Evolutionary conservation across 2,329 filamentous ascomycete species (phyloP).

Genomic region (Xylariomycetidae sp.): DNA sequence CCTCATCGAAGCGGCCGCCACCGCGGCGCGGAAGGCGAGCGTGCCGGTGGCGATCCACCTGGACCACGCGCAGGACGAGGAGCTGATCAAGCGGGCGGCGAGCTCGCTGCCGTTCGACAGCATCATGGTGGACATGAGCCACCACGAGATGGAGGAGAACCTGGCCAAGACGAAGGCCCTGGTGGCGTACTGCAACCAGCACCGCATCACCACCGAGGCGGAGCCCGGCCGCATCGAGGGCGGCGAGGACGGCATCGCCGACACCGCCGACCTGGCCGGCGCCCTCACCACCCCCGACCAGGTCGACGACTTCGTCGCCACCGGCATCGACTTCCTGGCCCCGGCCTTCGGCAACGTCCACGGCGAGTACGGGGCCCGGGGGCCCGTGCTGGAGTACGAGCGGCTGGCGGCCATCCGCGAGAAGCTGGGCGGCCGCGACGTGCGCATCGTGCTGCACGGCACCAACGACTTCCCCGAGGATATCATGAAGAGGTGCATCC

Average conservation of each 20-base stretch:
- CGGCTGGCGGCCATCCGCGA: constrained; percentile 33
- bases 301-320: constrained; percentile 62
- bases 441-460: constrained; percentile 47
- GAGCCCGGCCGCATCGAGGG: constrained; percentile 62
- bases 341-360: constrained; percentile 74
- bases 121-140: constrained; percentile 75
- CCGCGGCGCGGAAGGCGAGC: constrained; percentile 44
- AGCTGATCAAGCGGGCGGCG: constrained; percentile 9
- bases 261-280: constrained; percentile 43
- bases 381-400: constrained; percentile 56
- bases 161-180: constrained; percentile 55
- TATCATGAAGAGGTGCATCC: constrained; percentile 46
- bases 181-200: constrained; percentile 54
- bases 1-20: constrained; percentile 46
- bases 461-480: constrained; percentile 48
- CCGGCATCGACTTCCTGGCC: constrained; percentile 68
- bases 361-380: constrained; percentile 62
- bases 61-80: constrained; percentile 37
- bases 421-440: constrained; percentile 31
- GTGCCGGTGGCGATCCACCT: constrained; percentile 50
- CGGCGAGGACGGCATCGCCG: constrained; percentile 66
- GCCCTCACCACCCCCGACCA: constrained; percentile 61
- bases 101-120: constrained; percentile 55
- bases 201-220: constrained; percentile 60
- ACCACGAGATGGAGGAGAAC: constrained; percentile 66